phyloP scores from a whole-genome alignment of 768 basidiomycete species.

The Lactarius deliciosus region DNA sequence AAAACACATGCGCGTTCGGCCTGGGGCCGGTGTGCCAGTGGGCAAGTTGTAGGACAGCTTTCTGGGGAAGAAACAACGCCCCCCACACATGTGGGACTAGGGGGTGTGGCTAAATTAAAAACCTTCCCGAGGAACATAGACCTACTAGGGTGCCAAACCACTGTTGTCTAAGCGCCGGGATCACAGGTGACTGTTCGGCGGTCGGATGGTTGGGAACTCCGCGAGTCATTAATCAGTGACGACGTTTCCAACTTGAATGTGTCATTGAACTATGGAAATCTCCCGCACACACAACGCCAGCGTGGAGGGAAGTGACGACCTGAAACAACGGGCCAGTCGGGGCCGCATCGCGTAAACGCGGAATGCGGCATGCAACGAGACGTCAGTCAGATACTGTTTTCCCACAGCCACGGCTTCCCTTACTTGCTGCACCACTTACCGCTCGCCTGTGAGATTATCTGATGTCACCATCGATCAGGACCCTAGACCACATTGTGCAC shows the following conservation, averaged over 20 bases:
- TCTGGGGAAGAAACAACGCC: background rate
- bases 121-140: background rate
- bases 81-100: background rate
- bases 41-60: background rate
- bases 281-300: background rate
- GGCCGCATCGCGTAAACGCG: background rate
- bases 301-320: background rate
- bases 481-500: conserved; percentile 69
- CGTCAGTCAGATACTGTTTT: background rate
- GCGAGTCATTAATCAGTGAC: background rate
- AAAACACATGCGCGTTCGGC: background rate
- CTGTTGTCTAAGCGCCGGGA: background rate
- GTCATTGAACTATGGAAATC: background rate
- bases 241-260: background rate
- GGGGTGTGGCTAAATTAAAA: background rate
- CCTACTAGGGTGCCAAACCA: background rate
- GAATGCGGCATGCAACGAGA: background rate
- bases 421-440: background rate
- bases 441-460: background rate
- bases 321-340: background rate
- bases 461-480: conserved; percentile 39
- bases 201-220: background rate
- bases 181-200: background rate
- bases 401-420: background rate
- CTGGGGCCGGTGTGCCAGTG: background rate